Base-by-base conservation (phyloP, 352 stramenopile species). In the Phytophthora melonis region DNA sequence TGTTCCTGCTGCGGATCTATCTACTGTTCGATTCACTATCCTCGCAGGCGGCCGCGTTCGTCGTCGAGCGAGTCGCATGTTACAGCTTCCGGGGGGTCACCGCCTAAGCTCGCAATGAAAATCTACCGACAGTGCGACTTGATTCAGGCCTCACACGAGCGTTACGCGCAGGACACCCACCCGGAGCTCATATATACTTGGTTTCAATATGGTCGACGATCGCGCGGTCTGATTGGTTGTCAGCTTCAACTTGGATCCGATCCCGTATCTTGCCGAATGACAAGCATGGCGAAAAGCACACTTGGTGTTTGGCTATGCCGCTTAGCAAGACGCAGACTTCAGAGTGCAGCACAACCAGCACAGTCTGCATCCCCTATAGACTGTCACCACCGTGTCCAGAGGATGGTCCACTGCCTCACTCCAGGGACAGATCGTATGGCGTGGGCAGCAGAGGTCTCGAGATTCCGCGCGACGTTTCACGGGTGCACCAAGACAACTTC, bases 171-270 rank as follows among this genome's bases (percentile, higher is more conserved):
- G 53, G 53, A 63, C 41, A 25, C 2, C 19, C 21, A 21, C 11
- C 53, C 16, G 53, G 27, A 30, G 8, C 27, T 60, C 47, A 39
- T 47, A 66, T 62, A 27, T n/a, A 74, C 27, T 66, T 56, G n/a
- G 0, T 70, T 58, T 66, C 55, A 70, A 27, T 62, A 70, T 41
- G 1, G 0, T 30, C 30, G 1, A 58, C 58, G 25, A 58, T 64
- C 53, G 32, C n/a, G 43, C 30, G 45, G 58, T 71, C 34, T 7
- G 13, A 75, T 75, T 75, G 68, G 68, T 7, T 47, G 49, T 4
- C 27, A 70, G 14, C 65, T 74, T 74, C 70, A 78, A 78, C 56
- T 43, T 56, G 59, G 27, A 74, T 70, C 53, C 23, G 56, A 66
- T 59, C 47, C 34, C 23, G 23, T 14, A 52, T 53, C 30, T 64